Conservation (phyloP, 2,329 filamentous ascomycete genomes). For the Sporothrix brunneoviolacea region DNA sequence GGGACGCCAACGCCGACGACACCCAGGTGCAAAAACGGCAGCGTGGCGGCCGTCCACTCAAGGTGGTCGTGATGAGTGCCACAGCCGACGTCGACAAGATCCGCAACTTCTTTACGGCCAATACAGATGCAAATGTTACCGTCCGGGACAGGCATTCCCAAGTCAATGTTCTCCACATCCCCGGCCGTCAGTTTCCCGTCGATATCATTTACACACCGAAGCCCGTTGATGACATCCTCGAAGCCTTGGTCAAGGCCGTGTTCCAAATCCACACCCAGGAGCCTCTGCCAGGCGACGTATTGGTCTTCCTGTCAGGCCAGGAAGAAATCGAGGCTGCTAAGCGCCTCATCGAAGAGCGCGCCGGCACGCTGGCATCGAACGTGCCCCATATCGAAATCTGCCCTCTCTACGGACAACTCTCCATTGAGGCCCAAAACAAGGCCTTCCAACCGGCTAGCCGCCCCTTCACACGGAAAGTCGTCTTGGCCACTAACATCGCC, state of each 20-base stretch:
- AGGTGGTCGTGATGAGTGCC: conserved; percentile 94
- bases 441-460: conserved; percentile 73
- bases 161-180: conserved; percentile 56
- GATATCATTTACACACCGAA: conserved; percentile 66
- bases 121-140: background rate
- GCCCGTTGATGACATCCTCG: conserved; percentile 74
- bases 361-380: conserved; percentile 63
- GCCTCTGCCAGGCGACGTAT: conserved; percentile 85
- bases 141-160: background rate
- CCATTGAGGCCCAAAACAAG: conserved; percentile 76
- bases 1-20: background rate
- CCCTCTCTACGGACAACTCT: conserved; percentile 83
- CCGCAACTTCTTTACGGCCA: conserved; percentile 60
- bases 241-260: conserved; percentile 72
- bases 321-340: conserved; percentile 85
- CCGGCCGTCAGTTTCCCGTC: conserved; percentile 83
- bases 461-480: conserved; percentile 74
- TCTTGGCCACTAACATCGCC: conserved; percentile 95
- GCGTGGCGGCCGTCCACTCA: conserved; percentile 67
- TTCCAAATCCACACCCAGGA: conserved; percentile 83
- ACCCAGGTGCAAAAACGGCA: conserved; percentile 32
- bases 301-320: conserved; percentile 88
- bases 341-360: conserved; percentile 73
- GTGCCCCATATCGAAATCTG: conserved; percentile 66
- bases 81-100: conserved; percentile 83